Evolutionary conservation across 225 moss, liverwort and hornwort species (phyloP).

Genomic region (Pseudisothecium myosuroides): DNA sequence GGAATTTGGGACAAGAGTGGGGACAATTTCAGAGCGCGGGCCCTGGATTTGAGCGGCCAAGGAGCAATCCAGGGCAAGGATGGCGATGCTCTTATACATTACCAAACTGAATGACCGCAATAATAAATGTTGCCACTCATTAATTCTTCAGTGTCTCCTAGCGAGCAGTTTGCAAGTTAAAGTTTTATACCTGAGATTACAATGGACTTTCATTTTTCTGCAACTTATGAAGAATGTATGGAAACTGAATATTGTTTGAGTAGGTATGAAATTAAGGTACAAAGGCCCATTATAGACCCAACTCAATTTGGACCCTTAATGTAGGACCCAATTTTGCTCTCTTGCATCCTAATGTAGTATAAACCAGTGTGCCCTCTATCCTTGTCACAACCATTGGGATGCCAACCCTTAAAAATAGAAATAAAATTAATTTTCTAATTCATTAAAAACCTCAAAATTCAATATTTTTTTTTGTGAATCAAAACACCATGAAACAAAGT

Average conservation of each 20-base stretch:
- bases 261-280: background rate
- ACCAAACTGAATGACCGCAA: too few species aligned
- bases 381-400: background rate
- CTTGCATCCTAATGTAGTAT: background rate
- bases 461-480: background rate
- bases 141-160: background rate
- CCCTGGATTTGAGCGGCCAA: too few species aligned
- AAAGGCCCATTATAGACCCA: background rate
- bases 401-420: background rate
- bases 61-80: too few species aligned
- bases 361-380: background rate
- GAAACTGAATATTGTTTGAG: background rate
- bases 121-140: background rate
- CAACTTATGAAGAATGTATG: background rate
- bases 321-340: background rate
- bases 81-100: too few species aligned
- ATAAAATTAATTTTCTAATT: background rate
- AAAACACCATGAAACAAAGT: background rate
- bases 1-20: too few species aligned
- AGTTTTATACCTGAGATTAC: background rate
- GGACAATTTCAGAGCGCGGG: too few species aligned
- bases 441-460: background rate
- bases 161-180: background rate
- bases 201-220: too few species aligned
- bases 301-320: accelerated